These are phyloP conservation scores for Mycena latifolia DNA, from an alignment of 768 basidiomycete genomes.

Conservation along the genomic window DNA sequence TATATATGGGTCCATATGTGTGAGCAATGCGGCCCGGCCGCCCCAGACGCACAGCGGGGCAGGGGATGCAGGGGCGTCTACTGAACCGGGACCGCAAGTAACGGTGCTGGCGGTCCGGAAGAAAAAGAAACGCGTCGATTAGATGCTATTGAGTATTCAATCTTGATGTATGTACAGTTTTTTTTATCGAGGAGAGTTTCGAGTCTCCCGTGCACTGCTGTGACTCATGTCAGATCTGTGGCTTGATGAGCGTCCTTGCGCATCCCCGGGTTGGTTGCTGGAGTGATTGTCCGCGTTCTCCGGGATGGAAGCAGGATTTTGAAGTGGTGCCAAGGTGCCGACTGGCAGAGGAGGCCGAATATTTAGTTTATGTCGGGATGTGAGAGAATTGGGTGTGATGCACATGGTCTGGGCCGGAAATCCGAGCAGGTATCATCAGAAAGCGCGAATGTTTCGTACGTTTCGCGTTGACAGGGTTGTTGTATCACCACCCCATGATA, in stretches of 20 bases:
- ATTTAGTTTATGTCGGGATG: background rate
- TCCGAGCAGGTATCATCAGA: slow-evolving; percentile 22
- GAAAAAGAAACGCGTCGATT: slow-evolving; percentile 59
- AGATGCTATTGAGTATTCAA: slow-evolving; percentile 22
- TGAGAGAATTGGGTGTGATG: background rate
- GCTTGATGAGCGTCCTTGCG: slow-evolving; percentile 21
- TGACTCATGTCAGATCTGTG: slow-evolving; percentile 18
- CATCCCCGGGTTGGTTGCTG: too few species aligned
- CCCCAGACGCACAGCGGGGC: slow-evolving; percentile 16
- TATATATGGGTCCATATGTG: slow-evolving; percentile 69
- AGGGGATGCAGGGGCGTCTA: slow-evolving; percentile 19
- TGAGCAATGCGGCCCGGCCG: slow-evolving; percentile 60
- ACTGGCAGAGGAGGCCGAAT: too few species aligned
- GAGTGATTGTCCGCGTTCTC: too few species aligned
- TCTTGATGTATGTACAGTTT: slow-evolving; percentile 27
- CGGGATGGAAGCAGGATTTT: too few species aligned
- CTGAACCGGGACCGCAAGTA: slow-evolving; percentile 49
- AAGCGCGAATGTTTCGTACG: too few species aligned
- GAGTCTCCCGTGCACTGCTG: slow-evolving; percentile 5
- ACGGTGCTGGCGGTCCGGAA: slow-evolving; percentile 73
- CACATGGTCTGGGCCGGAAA: slow-evolving; percentile 8
- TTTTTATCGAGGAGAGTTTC: background rate
- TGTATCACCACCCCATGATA: too few species aligned
- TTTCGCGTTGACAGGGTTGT: too few species aligned
- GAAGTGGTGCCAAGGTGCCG: background rate